Evolutionary conservation across 768 basidiomycete species (phyloP).

Genomic region (Mycena metata): DNA sequence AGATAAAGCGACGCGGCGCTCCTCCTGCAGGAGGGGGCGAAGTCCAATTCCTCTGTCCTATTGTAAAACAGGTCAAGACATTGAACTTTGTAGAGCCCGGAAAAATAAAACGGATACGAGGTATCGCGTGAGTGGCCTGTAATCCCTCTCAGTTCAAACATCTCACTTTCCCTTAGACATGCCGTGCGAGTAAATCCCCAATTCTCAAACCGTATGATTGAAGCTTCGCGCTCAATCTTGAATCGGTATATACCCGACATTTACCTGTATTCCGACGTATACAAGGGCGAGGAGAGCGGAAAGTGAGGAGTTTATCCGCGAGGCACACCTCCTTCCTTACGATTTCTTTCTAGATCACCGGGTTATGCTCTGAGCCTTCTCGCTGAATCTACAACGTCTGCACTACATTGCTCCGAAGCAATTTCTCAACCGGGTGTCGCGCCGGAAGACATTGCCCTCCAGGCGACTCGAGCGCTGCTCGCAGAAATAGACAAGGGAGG

Average conservation of each 20-base stretch:
- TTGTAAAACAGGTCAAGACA: constrained; percentile 92
- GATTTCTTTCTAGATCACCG: constrained; percentile 77
- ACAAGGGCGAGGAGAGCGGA: constrained; percentile 97
- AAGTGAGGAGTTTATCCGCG: constrained; percentile 71
- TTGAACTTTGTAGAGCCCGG: constrained; percentile 93
- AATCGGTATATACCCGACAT: constrained; percentile 99
- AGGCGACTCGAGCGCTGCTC: constrained; percentile 84
- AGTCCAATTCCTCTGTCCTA: constrained; percentile 92
- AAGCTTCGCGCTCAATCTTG: constrained; percentile 90
- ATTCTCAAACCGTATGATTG: constrained; percentile 98
- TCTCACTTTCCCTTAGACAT: constrained; percentile 67
- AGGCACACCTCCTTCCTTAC: not conserved
- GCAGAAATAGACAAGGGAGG: constrained; percentile 86
- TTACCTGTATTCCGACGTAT: constrained; percentile 98
- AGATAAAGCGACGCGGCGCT: constrained; percentile 97
- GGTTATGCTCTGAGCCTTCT: constrained; percentile 94
- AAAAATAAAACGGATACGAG: constrained; percentile 93
- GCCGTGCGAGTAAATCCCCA: constrained; percentile 97
- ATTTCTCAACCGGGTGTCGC: constrained; percentile 85
- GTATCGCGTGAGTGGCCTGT: constrained; percentile 82
- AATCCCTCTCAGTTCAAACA: not conserved
- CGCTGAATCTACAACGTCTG: constrained; percentile 93
- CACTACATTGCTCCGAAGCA: constrained; percentile 89
- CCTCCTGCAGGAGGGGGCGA: constrained; percentile 94
- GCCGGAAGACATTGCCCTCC: constrained; percentile 93